Evolutionary conservation across 306 rosid genomes (phyloP), one percentile per base, ranked within the genome.

Genomic region (Vigna mungo): DNA sequence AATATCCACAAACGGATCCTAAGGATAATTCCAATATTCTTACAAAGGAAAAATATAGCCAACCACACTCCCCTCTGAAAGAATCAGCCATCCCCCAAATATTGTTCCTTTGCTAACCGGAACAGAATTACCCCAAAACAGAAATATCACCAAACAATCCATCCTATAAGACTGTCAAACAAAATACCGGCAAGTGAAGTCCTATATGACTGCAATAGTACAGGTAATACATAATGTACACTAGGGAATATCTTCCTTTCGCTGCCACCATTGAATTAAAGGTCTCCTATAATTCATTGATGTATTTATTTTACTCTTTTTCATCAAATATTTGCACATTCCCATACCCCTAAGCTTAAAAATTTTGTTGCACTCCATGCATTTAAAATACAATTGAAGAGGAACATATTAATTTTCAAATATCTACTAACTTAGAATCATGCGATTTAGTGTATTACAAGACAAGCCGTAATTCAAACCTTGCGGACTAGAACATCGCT

Each of bases 401-500:
- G 13, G 46, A 58, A 51, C 23, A 37, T 49, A 21, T 30, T 30
- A 23, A 46, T 68, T 63, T 66, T 37, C 46, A 53, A 75, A 44
- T n/a, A 67, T 17, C 9, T 69, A 17, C 20, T 65, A 55, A 78
- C 20, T 23, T 44, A 54, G 3, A 4, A 66, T 34, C 78, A 77
- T 3, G 48, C 6, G 10, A 3, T 56, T 68, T 39, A 44, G 13
- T 64, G 36, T 9, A 43, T 15, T 25, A 69, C 68, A 47, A 66
- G 48, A 3, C 56, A 78, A 64, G 51, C 17, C 49, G 55, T 46
- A 52, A 72, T 78, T 36, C 87, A 81, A 80, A 92, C 99, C 99
- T 95, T 92, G 20, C 86, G 84, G 6, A 92, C 91, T 47, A 92
- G 97, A 83, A 86, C 91, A 55, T 86, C 91, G 78, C 88, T 82